Evolutionary conservation across 2,329 filamentous ascomycete genomes (phyloP), one percentile per base, ranked within the genome.

Genomic region (Cladosporium sp.): DNA sequence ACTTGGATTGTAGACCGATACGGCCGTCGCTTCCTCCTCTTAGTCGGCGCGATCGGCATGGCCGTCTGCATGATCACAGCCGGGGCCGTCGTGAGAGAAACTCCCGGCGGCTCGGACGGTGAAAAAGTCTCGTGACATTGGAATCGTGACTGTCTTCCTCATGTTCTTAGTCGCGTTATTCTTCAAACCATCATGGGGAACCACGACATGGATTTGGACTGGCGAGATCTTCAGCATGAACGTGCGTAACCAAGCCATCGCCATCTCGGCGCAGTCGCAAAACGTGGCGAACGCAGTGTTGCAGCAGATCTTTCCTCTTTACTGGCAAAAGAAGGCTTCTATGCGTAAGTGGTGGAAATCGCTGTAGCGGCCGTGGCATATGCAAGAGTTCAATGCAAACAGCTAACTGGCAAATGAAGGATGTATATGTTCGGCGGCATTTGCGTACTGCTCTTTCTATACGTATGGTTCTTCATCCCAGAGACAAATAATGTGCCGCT

Each of bases 1-100:
- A 78, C 83, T 32, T 88, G 84, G 83, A 85, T 83, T 4, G 82
- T 85, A 29, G 84, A 88, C 64, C 77, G 83, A 43, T 87, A 84
- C 57, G 85, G 84, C 32, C 78, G 84, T 46, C 83, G 84, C 59
- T 83, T 84, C 72, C 71, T 88, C 51, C 76, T 88, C 59, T 82
- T 88, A 50, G 73, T 82, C 30, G 84, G 85, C 59, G 83, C 78
- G 35, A 67, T 83, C 38, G 84, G 84, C 32, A 88, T 88, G 78
- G 81, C 77, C 3, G 53, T 80, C 8, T 86, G 83, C 70, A 88
- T 88, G 83, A 70, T 88, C 51, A 42, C 39, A 6, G 39, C 39
- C 16, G 39, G 20, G 16, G 39, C 39, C 16, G 39, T 42, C 7
- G 39, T 42, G 22, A 42, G 20, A 18, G 39, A 42, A 25, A 42